phyloP scores from a whole-genome alignment of 805 yeast genomes.

The Kluyveromyces aestuarii region DNA sequence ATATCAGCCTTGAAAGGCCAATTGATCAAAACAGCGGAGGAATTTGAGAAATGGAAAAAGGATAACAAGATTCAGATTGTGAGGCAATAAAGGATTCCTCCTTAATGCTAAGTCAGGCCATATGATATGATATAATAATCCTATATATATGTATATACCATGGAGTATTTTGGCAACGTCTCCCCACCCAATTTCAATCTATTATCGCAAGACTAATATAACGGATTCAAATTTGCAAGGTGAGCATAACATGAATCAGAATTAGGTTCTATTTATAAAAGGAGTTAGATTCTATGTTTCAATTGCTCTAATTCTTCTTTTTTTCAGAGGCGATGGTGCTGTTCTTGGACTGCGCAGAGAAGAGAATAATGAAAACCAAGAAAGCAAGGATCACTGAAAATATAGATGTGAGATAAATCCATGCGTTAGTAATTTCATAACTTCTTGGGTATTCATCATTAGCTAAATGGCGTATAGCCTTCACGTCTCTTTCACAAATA shows the following conservation, averaged over 20 bases:
- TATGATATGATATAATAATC: no score
- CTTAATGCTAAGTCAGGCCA: no score
- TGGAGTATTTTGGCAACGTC: no score
- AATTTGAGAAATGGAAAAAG: constrained; percentile 28
- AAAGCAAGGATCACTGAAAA: constrained; percentile 63
- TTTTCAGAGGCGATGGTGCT: neutral
- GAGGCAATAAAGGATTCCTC: constrained; percentile 11
- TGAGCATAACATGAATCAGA: neutral
- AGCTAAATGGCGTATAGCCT: constrained; percentile 87
- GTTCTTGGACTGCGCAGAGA: constrained; percentile 26
- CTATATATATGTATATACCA: no score
- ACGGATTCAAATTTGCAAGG: neutral
- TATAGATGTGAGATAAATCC: constrained; percentile 79
- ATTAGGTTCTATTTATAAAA: neutral
- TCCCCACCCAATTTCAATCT: no score
- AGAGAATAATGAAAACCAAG: constrained; percentile 66
- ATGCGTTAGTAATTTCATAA: constrained; percentile 86
- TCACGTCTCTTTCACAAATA: constrained; percentile 54
- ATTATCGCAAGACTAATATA: neutral
- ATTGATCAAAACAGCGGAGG: constrained; percentile 22
- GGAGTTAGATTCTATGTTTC: constrained; percentile 16
- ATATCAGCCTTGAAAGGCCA: constrained; percentile 23
- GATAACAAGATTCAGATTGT: constrained; percentile 29
- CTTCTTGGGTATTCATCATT: constrained; percentile 91
- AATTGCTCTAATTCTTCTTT: neutral